phyloP scores from a whole-genome alignment of 2,329 filamentous ascomycete genomes.

The Xylaria polymorpha region DNA sequence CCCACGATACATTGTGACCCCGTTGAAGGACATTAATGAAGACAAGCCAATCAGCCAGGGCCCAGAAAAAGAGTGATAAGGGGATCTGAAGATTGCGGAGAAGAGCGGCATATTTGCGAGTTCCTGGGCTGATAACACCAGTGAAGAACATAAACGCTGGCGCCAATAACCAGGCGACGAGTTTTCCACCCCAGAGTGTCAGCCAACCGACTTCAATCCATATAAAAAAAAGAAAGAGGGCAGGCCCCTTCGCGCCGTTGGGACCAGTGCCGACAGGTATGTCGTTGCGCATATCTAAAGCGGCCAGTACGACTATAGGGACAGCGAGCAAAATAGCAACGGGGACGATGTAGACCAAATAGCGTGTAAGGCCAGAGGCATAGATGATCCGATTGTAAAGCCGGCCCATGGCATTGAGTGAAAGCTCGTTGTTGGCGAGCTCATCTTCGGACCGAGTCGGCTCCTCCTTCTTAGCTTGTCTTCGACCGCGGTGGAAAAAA shows the following conservation, averaged over 20 bases:
- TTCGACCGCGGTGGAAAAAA: constrained; percentile 61
- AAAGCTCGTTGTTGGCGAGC: constrained; percentile 62
- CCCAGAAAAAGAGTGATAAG: constrained; percentile 76
- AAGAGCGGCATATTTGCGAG: constrained; percentile 76
- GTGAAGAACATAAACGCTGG: constrained; percentile 74
- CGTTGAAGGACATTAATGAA: constrained; percentile 66
- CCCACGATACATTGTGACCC: constrained; percentile 60
- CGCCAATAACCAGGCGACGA: constrained; percentile 70
- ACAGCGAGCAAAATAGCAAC: constrained; percentile 70
- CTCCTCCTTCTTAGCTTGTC: constrained; percentile 58
- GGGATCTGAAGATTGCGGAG: constrained; percentile 73
- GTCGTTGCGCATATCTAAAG: constrained; percentile 56
- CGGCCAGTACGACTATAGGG: constrained; percentile 68
- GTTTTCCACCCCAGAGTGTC: constrained; percentile 73
- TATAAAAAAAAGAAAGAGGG: constrained; percentile 71
- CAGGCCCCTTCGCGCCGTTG: constrained; percentile 54
- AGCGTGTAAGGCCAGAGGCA: constrained; percentile 73
- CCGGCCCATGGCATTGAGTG: constrained; percentile 73
- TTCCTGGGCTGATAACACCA: constrained; percentile 75
- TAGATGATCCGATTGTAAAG: constrained; percentile 73
- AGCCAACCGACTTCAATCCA: constrained; percentile 78
- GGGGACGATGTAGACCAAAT: constrained; percentile 75
- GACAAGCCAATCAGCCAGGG: constrained; percentile 69
- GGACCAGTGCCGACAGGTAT: constrained; percentile 53
- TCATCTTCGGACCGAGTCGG: constrained; percentile 57